A percentile compares a stretch with the other conserved stretches of the same genome.
These are phyloP conservation scores for Ogataea methylovora DNA, from an alignment of 805 yeast genomes.

Conservation along the genomic window DNA sequence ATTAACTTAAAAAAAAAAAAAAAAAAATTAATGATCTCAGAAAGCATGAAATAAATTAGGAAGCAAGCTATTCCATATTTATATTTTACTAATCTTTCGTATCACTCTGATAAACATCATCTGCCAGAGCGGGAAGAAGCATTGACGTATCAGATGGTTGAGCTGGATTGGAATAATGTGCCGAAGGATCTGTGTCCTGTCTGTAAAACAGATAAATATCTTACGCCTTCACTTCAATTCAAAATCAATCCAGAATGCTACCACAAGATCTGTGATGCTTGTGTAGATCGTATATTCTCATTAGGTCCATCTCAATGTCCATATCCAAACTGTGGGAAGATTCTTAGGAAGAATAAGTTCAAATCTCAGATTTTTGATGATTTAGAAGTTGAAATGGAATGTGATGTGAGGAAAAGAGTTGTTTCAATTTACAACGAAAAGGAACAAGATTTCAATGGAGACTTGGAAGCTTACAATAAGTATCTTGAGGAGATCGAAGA, in stretches of 20 bases:
- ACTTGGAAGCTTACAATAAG: constrained; percentile 54
- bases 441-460: constrained; percentile 56
- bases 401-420: constrained; percentile 80
- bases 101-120: background rate
- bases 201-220: constrained; percentile 89
- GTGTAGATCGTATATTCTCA: constrained; percentile 92
- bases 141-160: constrained; percentile 25
- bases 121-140: background rate
- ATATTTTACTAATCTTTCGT: too few relatives aligned
- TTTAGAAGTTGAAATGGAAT: constrained; percentile 81
- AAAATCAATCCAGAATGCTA: constrained; percentile 96
- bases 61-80: too few relatives aligned
- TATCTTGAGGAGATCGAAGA: constrained; percentile 83
- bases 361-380: constrained; percentile 93
- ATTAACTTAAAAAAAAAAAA: too few relatives aligned
- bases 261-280: constrained; percentile 94
- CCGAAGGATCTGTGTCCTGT: constrained; percentile 73
- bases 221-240: constrained; percentile 89
- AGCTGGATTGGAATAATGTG: constrained; percentile 26
- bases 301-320: constrained; percentile 98
- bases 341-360: constrained; percentile 79
- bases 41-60: background rate
- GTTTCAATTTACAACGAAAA: constrained; percentile 73
- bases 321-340: constrained; percentile 82
- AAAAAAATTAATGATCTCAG: background rate